Base-by-base conservation (phyloP, 768 basidiomycete species). In the Leccinum ochraceum region DNA sequence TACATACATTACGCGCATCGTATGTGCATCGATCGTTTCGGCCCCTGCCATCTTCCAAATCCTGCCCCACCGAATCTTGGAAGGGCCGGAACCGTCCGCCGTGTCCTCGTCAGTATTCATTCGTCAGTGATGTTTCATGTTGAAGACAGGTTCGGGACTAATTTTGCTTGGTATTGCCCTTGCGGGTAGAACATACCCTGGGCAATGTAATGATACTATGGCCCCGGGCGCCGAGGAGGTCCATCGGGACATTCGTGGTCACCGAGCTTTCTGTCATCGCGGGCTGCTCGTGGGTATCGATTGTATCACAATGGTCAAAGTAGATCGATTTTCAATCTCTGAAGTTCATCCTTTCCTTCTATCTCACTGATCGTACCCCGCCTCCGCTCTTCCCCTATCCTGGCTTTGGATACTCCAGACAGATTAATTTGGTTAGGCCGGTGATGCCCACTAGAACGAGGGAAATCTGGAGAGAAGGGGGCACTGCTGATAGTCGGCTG, bases 1-100 rank as follows among this genome's bases (percentile, higher is more conserved):
- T 53, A 22, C 24, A 60, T 53, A 28, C 10, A 60, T 60, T 60
- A 34, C 58, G n/a, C 28, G 54, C 44, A 65, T 65, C 49, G 26
- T 24, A 17, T 44, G 42, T 44, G 44, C 57, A 50, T 59, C 34
- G 63, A 48, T 56, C 50, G 17, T 20, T 53, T 37, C 51, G 49
- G 37, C 56, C 51, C 26, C 49, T 32, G 24, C n/a, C 48, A 26
- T 50, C 49, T 50, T 28, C n/a, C 6, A 13, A 5, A 16, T 28
- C 10, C 20, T 36, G 32, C 36, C 4, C 34, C 44, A 16, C 32
- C 46, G 34, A 39, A 17, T n/a, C 28, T 20, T 17, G n/a, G 42
- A 44, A 34, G 34, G 34, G 34, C 44, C 44, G 55, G 26, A 28
- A 36, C 42, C 44, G 34, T 34, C 59, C 57, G 59, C 30, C 9